These are phyloP conservation scores for Talaromyces amestolkiae DNA, from an alignment of 2,329 filamentous ascomycete species.

Conservation along the genomic window DNA sequence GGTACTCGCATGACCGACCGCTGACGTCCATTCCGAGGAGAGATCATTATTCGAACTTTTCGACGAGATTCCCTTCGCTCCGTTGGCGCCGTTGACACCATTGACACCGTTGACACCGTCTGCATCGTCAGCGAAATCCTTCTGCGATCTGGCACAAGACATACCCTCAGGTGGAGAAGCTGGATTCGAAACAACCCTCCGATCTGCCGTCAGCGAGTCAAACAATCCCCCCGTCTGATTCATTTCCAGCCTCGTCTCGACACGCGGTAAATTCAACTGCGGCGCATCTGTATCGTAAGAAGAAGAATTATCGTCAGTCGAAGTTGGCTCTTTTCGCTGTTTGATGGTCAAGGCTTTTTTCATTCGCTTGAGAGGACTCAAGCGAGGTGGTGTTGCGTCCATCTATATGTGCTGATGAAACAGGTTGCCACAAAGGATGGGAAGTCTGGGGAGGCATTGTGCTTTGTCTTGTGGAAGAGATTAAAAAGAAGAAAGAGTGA, in stretches of 20 bases:
- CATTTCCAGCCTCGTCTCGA: conserved; percentile 45
- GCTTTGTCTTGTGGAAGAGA: background rate
- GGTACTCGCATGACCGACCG: conserved; percentile 49
- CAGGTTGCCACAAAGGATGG: background rate
- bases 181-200: conserved; percentile 25
- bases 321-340: conserved; percentile 19
- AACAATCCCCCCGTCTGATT: conserved; percentile 42
- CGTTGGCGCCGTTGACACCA: conserved; percentile 10
- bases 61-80: conserved; percentile 24
- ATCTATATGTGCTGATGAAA: conserved; percentile 8
- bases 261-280: conserved; percentile 39
- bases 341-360: conserved; percentile 22
- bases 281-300: conserved; percentile 30
- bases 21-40: conserved; percentile 48
- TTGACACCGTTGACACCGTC: background rate
- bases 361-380: conserved; percentile 28
- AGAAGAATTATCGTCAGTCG: conserved; percentile 26
- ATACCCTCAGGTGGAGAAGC: conserved; percentile 28
- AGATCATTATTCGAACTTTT: conserved; percentile 32
- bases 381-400: conserved; percentile 6
- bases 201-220: conserved; percentile 29
- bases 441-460: conserved; percentile 1
- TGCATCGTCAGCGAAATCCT: conserved; percentile 20
- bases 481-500: background rate
- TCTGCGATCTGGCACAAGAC: conserved; percentile 16